Conservation (phyloP, 306 rosid species). For the Adenanthera pavonina region DNA sequence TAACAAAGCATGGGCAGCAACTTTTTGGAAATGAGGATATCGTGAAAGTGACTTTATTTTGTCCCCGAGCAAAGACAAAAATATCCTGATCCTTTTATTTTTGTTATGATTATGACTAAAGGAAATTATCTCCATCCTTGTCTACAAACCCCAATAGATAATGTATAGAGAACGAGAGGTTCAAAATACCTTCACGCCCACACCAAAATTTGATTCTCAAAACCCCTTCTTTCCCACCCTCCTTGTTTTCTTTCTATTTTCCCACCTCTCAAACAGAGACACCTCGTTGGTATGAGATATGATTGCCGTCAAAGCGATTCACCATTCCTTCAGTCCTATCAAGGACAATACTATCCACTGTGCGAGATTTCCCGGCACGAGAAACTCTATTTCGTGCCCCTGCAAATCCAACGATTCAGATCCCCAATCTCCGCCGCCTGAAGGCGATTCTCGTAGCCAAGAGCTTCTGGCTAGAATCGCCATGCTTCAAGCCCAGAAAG, state of each 20-base stretch:
- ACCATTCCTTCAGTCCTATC: conserved; percentile 52
- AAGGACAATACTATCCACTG: conserved; percentile 37
- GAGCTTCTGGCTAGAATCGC: conserved; percentile 81
- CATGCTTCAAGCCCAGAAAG: conserved; percentile 79
- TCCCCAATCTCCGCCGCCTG: conserved; percentile 53
- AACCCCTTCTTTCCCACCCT: conserved; percentile 11
- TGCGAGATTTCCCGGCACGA: conserved; percentile 43
- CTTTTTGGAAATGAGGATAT: too few relatives aligned
- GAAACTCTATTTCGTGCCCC: conserved; percentile 49
- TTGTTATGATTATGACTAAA: not conserved
- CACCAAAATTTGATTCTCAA: not conserved
- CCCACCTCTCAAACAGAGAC: not conserved
- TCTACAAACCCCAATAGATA: conserved; percentile 48
- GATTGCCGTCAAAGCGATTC: conserved; percentile 66
- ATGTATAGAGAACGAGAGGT: conserved; percentile 62
- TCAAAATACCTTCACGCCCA: conserved; percentile 40
- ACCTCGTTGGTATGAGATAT: conserved; percentile 42
- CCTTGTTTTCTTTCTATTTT: conserved; percentile 7
- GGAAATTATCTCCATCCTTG: conserved; percentile 5
- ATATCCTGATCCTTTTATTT: not conserved
- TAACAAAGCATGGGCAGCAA: not conserved
- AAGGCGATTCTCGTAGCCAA: conserved; percentile 76
- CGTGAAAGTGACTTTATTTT: not conserved
- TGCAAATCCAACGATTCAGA: conserved; percentile 67
- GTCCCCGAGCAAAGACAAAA: not conserved